Percentiles rank a stretch among this genome's conserved stretches.
phyloP scores from a whole-genome alignment of 2,329 filamentous ascomycete genomes.

The Cladosporium sp. region DNA sequence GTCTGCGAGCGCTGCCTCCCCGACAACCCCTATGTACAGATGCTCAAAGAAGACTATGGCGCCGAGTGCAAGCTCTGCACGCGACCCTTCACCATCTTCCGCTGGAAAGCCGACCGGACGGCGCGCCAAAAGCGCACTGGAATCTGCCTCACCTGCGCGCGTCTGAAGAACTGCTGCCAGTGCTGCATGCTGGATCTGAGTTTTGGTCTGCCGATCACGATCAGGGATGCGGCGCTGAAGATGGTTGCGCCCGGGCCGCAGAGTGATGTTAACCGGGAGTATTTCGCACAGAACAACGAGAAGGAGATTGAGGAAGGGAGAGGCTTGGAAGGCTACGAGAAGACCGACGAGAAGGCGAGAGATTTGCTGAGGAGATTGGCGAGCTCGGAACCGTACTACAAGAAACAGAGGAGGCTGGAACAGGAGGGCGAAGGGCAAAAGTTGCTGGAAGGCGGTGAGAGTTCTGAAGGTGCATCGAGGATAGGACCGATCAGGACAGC shows the following conservation, averaged over 20 bases:
- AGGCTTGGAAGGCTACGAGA: constrained; percentile 84
- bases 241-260: constrained; percentile 93
- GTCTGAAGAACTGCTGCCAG: constrained; percentile 97
- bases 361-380: constrained; percentile 80
- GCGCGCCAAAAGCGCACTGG: constrained; percentile 88
- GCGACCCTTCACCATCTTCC: constrained; percentile 89
- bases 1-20: constrained; percentile 90
- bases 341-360: constrained; percentile 93
- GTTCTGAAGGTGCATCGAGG: constrained; percentile 23
- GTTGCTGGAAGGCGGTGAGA: constrained; percentile 35
- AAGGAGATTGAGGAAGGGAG: constrained; percentile 88
- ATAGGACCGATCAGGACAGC: constrained; percentile 75
- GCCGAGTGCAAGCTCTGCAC: constrained; percentile 69
- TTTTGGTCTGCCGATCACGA: constrained; percentile 89
- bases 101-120: constrained; percentile 88
- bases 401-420: constrained; percentile 73
- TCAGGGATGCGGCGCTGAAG: constrained; percentile 92
- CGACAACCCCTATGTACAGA: constrained; percentile 96
- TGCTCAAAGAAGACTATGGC: constrained; percentile 96
- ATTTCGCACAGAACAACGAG: constrained; percentile 96
- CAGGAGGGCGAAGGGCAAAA: constrained; percentile 44
- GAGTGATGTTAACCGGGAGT: constrained; percentile 91
- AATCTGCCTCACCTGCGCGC: constrained; percentile 92
- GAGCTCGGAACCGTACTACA: constrained; percentile 90
- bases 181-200: constrained; percentile 97